These are phyloP conservation scores for Nasturtium officinale DNA, from an alignment of 345 rosid genomes.

Conservation along the genomic window DNA sequence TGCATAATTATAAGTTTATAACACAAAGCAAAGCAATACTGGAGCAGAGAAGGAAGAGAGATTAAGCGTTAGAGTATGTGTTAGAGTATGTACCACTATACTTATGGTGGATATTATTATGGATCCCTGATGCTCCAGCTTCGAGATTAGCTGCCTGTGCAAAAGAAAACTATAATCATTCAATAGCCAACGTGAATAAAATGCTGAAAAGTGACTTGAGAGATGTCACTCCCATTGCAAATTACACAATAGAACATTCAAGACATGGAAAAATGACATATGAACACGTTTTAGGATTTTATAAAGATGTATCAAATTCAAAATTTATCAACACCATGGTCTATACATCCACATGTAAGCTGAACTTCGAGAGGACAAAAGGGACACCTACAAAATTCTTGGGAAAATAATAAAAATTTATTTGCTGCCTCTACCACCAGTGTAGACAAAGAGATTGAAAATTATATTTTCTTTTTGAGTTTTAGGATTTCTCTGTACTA, in stretches of 20 bases:
- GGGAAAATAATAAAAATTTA: background rate
- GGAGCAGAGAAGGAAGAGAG: background rate
- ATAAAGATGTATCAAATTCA: background rate
- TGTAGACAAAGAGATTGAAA: background rate
- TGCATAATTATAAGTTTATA: conserved; percentile 1
- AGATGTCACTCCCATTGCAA: conserved; percentile 14
- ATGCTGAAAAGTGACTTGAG: background rate
- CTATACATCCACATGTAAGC: conserved; percentile 15
- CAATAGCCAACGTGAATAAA: conserved; percentile 8
- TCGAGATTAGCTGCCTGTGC: conserved; percentile 81
- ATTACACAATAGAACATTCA: conserved; percentile 1
- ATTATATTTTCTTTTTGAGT: background rate
- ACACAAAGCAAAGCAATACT: conserved; percentile 17
- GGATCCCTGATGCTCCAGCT: conserved; percentile 62
- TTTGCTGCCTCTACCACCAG: background rate
- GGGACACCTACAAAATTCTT: background rate
- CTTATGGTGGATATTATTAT: conserved; percentile 39
- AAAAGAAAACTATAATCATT: conserved; percentile 13
- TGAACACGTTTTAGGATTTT: background rate
- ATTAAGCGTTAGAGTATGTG: conserved; percentile 29
- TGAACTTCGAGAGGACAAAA: background rate
- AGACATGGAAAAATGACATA: conserved; percentile 1
- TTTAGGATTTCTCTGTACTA: background rate
- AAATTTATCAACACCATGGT: conserved; percentile 8
- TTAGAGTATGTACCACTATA: conserved; percentile 67